Base-by-base conservation (phyloP, 1,139 yeast genomes). In the Yamadazyma diospyri region DNA sequence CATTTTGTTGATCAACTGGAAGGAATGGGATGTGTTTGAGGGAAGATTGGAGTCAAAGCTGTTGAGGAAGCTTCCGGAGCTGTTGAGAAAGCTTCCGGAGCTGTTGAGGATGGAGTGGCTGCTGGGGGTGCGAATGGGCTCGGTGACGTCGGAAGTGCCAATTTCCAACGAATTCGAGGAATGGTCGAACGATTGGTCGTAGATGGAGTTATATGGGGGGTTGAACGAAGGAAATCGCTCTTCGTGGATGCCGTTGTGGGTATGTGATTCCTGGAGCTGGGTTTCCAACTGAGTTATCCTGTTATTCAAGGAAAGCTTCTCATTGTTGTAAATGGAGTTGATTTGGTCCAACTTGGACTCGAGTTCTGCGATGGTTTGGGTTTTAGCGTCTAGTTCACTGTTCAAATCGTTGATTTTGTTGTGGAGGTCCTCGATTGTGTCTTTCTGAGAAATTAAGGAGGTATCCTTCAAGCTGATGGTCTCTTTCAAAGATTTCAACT, bases 1-100 rank as follows among this genome's bases (percentile, higher is more conserved):
- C 73, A 87, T 71, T 45, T 81, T 81, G 42, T 82, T 80, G 26
- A 86, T 71, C 21, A 86, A 53, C 49, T 84, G 94, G 30, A 81
- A 37, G 7, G 40, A 35, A 16, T 34, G 27, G 6, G 39, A 34
- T n/a, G 18, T 26, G 17, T 22, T 22, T 8, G 29, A 7, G 17
- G 12, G 23, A 16, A 12, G 11, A 18, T 18, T 14, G 4, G 15
- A 13, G 6, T 18, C 15, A n/a, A 17, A 18, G 16, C 15, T 27
- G 19, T 16, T 19, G 13, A 20, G 9, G 20, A 7, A 7, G 20
- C 9, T 18, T 7, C 20, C 9, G 20, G 20, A 18, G n/a, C n/a
- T n/a, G 7, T 21, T 21, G 12, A n/a, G 10, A 13, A 21, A 21
- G 15, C 29, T 30, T 13, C 17, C 22, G 8, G 17, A 12, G 14